Conservation (phyloP, 495 filamentous ascomycete genomes). For the Podospora comata region DNA sequence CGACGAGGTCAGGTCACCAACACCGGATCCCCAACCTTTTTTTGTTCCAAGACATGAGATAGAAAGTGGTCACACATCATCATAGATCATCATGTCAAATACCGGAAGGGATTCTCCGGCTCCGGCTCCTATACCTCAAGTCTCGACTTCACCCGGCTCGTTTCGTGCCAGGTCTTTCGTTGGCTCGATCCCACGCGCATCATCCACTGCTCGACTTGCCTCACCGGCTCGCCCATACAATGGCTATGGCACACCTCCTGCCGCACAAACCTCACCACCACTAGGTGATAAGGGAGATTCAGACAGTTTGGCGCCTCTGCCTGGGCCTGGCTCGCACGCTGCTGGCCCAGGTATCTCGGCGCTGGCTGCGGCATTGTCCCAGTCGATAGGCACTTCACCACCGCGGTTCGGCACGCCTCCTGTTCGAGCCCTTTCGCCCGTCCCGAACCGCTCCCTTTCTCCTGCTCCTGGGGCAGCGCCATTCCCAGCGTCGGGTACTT, state of each 20-base stretch:
- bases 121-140: slow-evolving; percentile 30
- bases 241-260: slow-evolving; percentile 14
- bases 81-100: slow-evolving; percentile 37
- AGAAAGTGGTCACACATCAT: slow-evolving; percentile 6
- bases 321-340: slow-evolving; percentile 47
- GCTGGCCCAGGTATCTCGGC: slow-evolving; percentile 72
- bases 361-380: slow-evolving; percentile 70
- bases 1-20: not conserved
- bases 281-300: slow-evolving; percentile 29
- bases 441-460: slow-evolving; percentile 45
- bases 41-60: slow-evolving; percentile 19
- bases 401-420: slow-evolving; percentile 59
- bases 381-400: slow-evolving; percentile 59
- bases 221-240: slow-evolving; percentile 55
- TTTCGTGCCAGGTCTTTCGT: slow-evolving; percentile 40
- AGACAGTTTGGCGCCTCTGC: slow-evolving; percentile 48
- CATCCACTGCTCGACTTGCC: slow-evolving; percentile 68
- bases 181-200: slow-evolving; percentile 55
- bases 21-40: not conserved
- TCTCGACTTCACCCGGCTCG: slow-evolving; percentile 49
- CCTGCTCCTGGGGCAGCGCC: slow-evolving; percentile 47
- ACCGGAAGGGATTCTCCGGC: slow-evolving; percentile 35
- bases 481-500: slow-evolving; percentile 47
- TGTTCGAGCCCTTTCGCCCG: slow-evolving; percentile 35
- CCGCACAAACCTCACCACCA: not conserved